Evolutionary conservation across 108 stramenopile genomes (phyloP).

Genomic region (Bacterosira constricta): DNA sequence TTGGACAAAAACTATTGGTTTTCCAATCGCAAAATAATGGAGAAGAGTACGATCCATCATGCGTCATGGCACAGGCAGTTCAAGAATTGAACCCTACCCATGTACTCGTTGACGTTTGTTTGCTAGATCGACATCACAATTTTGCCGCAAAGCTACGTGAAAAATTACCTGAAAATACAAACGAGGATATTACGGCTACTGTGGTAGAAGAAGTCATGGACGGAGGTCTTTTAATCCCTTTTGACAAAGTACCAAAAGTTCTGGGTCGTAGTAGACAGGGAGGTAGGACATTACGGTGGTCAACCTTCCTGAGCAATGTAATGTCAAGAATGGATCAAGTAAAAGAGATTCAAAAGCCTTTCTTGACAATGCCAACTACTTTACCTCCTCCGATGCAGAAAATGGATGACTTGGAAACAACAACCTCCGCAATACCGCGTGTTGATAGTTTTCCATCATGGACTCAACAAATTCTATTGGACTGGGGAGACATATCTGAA

Average conservation of each 20-base stretch:
- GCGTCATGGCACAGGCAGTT: conserved; percentile 3
- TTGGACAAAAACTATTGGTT: conserved; percentile 18
- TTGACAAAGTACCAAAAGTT: conserved; percentile 10
- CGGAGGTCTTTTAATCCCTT: conserved; percentile 9
- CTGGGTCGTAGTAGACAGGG: conserved; percentile 21
- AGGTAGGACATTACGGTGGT: conserved; percentile 23
- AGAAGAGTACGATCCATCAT: conserved; percentile 9
- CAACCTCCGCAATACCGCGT: conserved; percentile 2
- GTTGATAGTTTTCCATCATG: conserved; percentile 10
- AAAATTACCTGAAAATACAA: too few relatives aligned
- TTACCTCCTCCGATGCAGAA: conserved; percentile 16
- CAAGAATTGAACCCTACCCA: conserved; percentile 1
- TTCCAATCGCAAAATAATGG: conserved; percentile 5
- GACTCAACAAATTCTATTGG: conserved; percentile 10
- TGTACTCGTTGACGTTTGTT: conserved; percentile 21
- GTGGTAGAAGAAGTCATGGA: conserved; percentile 21
- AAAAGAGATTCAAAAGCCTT: neutral
- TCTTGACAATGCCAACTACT: neutral
- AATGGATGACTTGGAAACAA: neutral
- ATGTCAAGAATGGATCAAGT: conserved; percentile 6
- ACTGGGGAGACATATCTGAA: conserved; percentile 33
- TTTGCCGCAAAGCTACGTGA: conserved; percentile 13
- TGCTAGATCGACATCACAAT: conserved; percentile 23
- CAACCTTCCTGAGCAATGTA: conserved; percentile 27
- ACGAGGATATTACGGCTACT: neutral